These are phyloP conservation scores for Phellopilus nigrolimitatus DNA, from an alignment of 1,284 basidiomycete genomes.

Conservation along the genomic window DNA sequence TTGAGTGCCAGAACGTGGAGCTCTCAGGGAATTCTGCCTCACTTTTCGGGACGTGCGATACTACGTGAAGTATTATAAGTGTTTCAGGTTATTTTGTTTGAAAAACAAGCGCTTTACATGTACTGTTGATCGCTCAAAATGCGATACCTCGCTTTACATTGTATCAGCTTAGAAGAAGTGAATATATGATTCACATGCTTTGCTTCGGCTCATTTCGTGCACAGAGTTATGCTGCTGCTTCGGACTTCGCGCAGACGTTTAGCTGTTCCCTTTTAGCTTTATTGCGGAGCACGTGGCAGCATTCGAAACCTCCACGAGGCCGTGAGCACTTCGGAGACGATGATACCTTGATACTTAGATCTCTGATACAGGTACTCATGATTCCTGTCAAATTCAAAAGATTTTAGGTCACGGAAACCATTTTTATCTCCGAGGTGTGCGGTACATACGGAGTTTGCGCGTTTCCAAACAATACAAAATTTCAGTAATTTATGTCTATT, in stretches of 20 bases:
- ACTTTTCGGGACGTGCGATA: slow-evolving; percentile 30
- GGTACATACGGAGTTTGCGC: slow-evolving; percentile 1
- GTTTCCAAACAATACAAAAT: neutral
- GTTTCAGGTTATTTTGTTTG: no score
- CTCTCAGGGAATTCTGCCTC: slow-evolving; percentile 30
- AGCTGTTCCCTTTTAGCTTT: neutral
- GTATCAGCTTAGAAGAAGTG: neutral
- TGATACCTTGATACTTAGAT: no score
- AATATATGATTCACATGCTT: no score
- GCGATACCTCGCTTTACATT: no score
- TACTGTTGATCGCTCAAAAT: no score
- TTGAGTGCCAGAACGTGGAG: slow-evolving; percentile 32
- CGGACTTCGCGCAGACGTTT: slow-evolving; percentile 1
- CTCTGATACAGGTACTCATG: no score
- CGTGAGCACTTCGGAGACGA: no score
- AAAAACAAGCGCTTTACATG: neutral
- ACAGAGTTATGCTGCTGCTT: neutral
- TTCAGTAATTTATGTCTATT: neutral
- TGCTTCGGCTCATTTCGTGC: no score
- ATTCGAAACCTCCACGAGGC: no score
- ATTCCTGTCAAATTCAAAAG: neutral
- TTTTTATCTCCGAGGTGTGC: neutral
- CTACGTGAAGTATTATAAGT: slow-evolving; percentile 23
- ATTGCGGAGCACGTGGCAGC: neutral
- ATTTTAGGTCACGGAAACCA: neutral